Conservation (phyloP, 2,329 filamentous ascomycete species). For the Thermomyces lanuginosus region DNA sequence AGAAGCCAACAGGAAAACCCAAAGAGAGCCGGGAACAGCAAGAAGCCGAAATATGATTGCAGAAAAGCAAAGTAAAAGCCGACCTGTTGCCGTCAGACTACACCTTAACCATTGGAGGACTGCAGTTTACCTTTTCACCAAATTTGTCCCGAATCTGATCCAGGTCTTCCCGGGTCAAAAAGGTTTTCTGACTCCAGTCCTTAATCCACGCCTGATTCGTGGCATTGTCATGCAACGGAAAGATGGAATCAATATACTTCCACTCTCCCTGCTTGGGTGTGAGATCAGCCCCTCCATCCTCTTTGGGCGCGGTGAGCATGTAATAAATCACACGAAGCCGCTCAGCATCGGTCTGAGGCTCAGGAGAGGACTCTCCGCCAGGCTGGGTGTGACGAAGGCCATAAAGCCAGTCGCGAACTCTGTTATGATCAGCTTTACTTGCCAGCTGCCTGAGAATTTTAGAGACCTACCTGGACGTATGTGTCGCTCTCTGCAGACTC, state of each 20-base stretch:
- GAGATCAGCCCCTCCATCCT: constrained; percentile 66
- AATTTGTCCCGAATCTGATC: constrained; percentile 61
- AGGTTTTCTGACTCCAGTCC: constrained; percentile 46
- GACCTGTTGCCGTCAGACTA: constrained; percentile 35
- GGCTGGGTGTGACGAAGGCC: constrained; percentile 65
- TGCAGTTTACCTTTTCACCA: constrained; percentile 39
- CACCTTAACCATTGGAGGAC: not conserved
- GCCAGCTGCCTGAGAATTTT: not conserved
- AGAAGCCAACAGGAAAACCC: constrained; percentile 68
- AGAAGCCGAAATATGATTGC: constrained; percentile 80
- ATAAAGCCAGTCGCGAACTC: constrained; percentile 89
- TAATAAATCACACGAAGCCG: constrained; percentile 73
- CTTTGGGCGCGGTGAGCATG: constrained; percentile 57
- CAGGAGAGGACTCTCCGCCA: constrained; percentile 54
- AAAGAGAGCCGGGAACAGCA: constrained; percentile 65
- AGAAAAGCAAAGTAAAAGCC: constrained; percentile 95
- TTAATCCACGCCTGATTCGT: constrained; percentile 68
- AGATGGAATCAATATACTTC: constrained; percentile 57
- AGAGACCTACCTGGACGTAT: constrained; percentile 49
- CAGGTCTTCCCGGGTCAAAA: constrained; percentile 45
- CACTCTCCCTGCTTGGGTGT: constrained; percentile 53
- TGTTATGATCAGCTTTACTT: constrained; percentile 15
- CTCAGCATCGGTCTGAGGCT: constrained; percentile 79
- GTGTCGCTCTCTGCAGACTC: constrained; percentile 64
- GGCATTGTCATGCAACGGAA: constrained; percentile 61